Conservation (phyloP, 768 basidiomycete genomes). For the Steccherinum ochraceum region DNA sequence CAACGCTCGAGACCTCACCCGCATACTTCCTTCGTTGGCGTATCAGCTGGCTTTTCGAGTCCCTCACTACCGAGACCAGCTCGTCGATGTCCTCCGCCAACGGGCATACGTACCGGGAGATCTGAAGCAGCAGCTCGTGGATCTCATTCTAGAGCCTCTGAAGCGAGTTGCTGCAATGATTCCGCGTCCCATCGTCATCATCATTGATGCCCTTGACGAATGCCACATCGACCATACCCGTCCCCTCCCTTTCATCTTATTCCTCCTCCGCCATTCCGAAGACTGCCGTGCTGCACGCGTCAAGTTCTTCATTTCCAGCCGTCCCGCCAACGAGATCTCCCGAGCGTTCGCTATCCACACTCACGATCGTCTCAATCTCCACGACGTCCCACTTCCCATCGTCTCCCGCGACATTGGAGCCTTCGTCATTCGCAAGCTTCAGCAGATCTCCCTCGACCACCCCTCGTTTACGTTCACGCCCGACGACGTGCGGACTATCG, state of each 20-base stretch:
- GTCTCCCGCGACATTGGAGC: neutral
- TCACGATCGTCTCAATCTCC: neutral
- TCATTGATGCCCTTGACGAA: slow-evolving; percentile 9
- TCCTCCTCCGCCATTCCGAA: neutral
- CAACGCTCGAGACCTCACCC: neutral
- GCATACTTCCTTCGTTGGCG: slow-evolving; percentile 5
- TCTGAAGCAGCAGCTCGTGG: slow-evolving; percentile 1
- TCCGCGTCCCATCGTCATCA: neutral
- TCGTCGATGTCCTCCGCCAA: no score
- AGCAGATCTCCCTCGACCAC: neutral
- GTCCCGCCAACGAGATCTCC: neutral
- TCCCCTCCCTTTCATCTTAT: neutral
- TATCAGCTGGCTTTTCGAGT: neutral
- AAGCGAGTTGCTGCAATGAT: neutral
- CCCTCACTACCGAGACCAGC: neutral
- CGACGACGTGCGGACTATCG: neutral
- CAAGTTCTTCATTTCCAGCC: neutral
- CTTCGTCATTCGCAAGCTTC: neutral
- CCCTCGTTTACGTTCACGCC: neutral
- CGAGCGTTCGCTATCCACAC: neutral
- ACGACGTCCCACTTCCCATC: neutral
- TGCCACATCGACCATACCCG: neutral
- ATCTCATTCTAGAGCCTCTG: neutral
- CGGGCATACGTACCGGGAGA: no score
- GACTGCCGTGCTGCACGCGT: neutral